Evolutionary conservation across 805 yeast genomes (phyloP), one percentile per base, ranked within the genome.

Genomic region (Candida awuae): DNA sequence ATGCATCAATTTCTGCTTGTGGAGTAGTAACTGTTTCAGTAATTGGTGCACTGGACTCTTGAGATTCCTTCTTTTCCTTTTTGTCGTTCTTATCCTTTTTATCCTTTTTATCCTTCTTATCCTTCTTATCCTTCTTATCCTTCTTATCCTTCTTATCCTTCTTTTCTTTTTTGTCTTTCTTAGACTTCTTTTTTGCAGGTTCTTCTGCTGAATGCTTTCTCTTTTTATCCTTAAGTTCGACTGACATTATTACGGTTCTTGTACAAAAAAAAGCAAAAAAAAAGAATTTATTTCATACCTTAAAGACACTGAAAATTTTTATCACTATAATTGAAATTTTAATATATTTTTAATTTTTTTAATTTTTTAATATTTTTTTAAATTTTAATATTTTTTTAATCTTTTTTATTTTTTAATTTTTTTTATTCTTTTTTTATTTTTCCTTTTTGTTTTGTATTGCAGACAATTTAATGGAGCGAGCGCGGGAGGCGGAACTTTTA

Each of bases 1-100:
- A 92, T 7, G 65, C 61, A 34, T 75, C 79, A 41, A 83, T 63
- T 8, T 78, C 85, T 6, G 70, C 54, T 47, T 72, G 73, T 6
- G 80, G 58, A 12, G 45, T 30, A 8, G 39, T 33, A 7, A 35
- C 27, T 16, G 35, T 35, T 12, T 32, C 37, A 28, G 17, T 22
- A n/a, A 28, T 19, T 19, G 42, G 10, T 20, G 17, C 34, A 10
- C 30, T 22, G 14, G 22, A 34, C 20, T 30, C 34, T 13, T 23
- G 22, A 4, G 27, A 12, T 31, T 33, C 26, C 20, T 28, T n/a
- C 17, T 40, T 10, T 13, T 37, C 39, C 47, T 59, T 18, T 32
- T 31, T 41, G 25, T 44, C 48, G 52, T 54, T 30, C 50, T 57
- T 43, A 49, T 58, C 55, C 21, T 38, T 45, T 43, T 59, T 54